A percentile compares a stretch with the other conserved stretches of the same genome.
phyloP scores from a whole-genome alignment of 2,329 filamentous ascomycete genomes.

The Cladobotryum protrusum region DNA sequence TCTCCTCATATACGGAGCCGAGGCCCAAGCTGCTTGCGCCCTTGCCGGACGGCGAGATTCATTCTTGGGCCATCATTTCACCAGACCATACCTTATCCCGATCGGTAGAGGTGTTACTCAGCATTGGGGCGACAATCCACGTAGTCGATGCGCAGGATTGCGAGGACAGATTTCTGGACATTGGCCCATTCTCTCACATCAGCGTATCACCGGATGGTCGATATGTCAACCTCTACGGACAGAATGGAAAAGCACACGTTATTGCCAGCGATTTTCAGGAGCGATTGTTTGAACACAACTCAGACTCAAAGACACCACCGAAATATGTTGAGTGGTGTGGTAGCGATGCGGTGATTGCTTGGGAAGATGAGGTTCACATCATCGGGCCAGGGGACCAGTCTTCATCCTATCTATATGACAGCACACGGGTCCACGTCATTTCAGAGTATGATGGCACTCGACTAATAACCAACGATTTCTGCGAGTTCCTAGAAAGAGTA shows the following conservation, averaged over 20 bases:
- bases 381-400: slow-evolving; percentile 78
- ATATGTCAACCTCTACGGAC: slow-evolving; percentile 81
- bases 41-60: slow-evolving; percentile 70
- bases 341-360: slow-evolving; percentile 88
- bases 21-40: slow-evolving; percentile 75
- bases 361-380: slow-evolving; percentile 96
- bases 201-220: slow-evolving; percentile 86
- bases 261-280: slow-evolving; percentile 94
- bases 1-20: slow-evolving; percentile 87
- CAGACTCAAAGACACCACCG: slow-evolving; percentile 75
- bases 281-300: slow-evolving; percentile 85
- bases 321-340: slow-evolving; percentile 94
- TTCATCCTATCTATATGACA: slow-evolving; percentile 80
- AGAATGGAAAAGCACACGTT: slow-evolving; percentile 80
- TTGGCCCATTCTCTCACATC: slow-evolving; percentile 87
- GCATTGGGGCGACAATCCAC: slow-evolving; percentile 76
- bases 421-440: slow-evolving; percentile 78
- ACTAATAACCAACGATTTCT: slow-evolving; percentile 86
- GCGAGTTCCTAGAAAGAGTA: slow-evolving; percentile 94
- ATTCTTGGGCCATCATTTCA: slow-evolving; percentile 84
- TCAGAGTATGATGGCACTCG: slow-evolving; percentile 81
- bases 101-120: slow-evolving; percentile 86
- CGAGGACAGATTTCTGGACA: slow-evolving; percentile 84
- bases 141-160: slow-evolving; percentile 83
- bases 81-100: slow-evolving; percentile 84